Conservation (phyloP, 2,329 filamentous ascomycete genomes). For the Trichoderma endophyticum region DNA sequence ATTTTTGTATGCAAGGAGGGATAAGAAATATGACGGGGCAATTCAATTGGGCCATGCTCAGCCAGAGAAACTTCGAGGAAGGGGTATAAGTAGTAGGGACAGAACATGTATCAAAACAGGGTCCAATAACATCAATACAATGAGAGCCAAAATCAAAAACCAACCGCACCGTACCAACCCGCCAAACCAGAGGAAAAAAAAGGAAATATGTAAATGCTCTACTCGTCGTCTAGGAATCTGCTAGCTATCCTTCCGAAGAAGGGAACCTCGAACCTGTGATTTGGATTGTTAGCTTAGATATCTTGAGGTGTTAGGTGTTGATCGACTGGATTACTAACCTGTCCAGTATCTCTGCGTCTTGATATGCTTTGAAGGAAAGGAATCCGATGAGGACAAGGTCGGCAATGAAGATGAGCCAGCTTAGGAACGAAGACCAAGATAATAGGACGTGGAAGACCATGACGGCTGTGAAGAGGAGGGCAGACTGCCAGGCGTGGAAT, state of each 20-base stretch:
- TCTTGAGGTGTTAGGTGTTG: not conserved
- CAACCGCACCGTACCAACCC: not conserved
- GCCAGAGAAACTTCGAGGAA: not conserved
- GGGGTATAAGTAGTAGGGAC: slow-evolving; percentile 18
- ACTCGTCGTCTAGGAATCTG: slow-evolving; percentile 85
- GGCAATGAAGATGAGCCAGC: slow-evolving; percentile 74
- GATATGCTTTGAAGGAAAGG: slow-evolving; percentile 75
- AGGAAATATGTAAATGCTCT: slow-evolving; percentile 1
- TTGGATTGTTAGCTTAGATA: not conserved
- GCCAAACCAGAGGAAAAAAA: not conserved
- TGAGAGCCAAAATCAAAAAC: not conserved
- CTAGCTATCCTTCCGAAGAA: slow-evolving; percentile 83
- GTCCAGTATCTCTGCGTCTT: slow-evolving; percentile 69
- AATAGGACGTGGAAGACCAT: slow-evolving; percentile 82
- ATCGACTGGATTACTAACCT: slow-evolving; percentile 43
- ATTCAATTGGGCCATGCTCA: not conserved
- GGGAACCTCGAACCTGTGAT: slow-evolving; percentile 72
- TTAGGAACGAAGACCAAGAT: slow-evolving; percentile 78
- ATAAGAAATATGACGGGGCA: not conserved
- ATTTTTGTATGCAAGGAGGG: not conserved
- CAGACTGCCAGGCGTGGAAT: slow-evolving; percentile 96
- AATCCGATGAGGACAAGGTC: slow-evolving; percentile 76
- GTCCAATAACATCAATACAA: not conserved
- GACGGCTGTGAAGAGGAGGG: slow-evolving; percentile 71
- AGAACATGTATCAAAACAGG: not conserved